Base-by-base conservation (phyloP, 2,329 filamentous ascomycete species). In the Calonectria hongkongensis region DNA sequence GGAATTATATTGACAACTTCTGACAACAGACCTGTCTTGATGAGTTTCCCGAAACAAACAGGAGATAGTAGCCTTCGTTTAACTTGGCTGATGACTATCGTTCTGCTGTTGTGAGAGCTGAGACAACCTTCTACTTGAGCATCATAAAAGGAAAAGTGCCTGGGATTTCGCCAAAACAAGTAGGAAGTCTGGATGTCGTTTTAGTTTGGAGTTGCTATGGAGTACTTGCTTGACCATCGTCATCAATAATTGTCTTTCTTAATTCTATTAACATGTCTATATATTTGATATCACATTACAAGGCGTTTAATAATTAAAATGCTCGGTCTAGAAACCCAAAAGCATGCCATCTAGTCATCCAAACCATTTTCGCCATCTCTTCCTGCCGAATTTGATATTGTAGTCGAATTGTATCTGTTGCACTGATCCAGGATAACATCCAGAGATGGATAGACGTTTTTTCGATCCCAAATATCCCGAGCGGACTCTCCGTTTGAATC, bases 61-160 rank as follows among this genome's bases (percentile, higher is more conserved):
- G 0, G 89, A 64, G 87, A 89, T 36, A 91, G 83, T n/a, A 89
- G 89, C 3, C 89, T 90, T 81, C 90, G 88, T 79, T 91, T 89
- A 18, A 89, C 88, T 36, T 88, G 86, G 83, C 91, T 91, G 54
- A 91, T 82, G 48, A 91, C 84, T 62, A 91, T 84, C 3, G 88
- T 88, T 81, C 90, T 90, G 71, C 89, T 89, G 71, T 86, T 18
- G 89, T 88, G 47, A 91, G 74, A 25, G 89, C 89, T 45, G 93
- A 92, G 39, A 91, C 92, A 21, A 94, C 86, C 78, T 94, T 94
- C 91, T 92, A 93, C 2, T 89, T 60, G 90, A 93, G 79, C 93
- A 70, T 70, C 48, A 58, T 70, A 39, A 70, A 65, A 15, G 72
- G 60, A 21, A 68, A 74, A 36, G 68, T 72, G 68, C 66, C 70